Percentiles rank a stretch among this genome's conserved stretches.
These are phyloP conservation scores for Hericium rajendrae DNA, from an alignment of 768 basidiomycete species.

Conservation along the genomic window DNA sequence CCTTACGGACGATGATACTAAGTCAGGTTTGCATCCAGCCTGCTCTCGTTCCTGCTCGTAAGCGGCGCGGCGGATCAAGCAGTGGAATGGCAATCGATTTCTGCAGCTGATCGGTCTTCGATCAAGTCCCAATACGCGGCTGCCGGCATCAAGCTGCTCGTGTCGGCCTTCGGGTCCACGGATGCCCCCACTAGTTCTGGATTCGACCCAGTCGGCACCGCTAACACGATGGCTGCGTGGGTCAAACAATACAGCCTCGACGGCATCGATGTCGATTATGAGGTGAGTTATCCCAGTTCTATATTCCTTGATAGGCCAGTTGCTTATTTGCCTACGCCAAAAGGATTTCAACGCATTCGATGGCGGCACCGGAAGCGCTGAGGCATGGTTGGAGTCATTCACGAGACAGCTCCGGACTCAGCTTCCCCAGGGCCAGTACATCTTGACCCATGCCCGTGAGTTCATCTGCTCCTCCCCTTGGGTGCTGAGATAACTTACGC, in stretches of 20 bases:
- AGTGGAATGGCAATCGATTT: slow-evolving; percentile 33
- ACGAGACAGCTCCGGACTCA: slow-evolving; percentile 26
- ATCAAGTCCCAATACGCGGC: slow-evolving; percentile 39
- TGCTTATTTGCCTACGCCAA: too few relatives aligned
- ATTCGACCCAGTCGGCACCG: slow-evolving; percentile 28
- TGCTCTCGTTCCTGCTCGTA: slow-evolving; percentile 32
- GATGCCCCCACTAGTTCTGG: slow-evolving; percentile 35
- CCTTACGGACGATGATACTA: not conserved
- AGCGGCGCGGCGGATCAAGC: slow-evolving; percentile 38
- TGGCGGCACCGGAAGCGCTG: slow-evolving; percentile 39
- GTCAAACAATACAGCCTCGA: slow-evolving; percentile 38
- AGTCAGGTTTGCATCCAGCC: slow-evolving; percentile 12
- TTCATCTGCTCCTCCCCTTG: not conserved
- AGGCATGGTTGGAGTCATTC: slow-evolving; percentile 32
- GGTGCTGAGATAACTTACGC: not conserved
- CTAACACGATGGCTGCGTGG: slow-evolving; percentile 35
- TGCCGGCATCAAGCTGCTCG: slow-evolving; percentile 50
- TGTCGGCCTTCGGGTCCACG: slow-evolving; percentile 42
- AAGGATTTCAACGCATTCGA: slow-evolving; percentile 56
- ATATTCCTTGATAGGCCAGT: not conserved
- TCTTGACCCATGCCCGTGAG: slow-evolving; percentile 29
- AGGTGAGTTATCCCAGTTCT: slow-evolving; percentile 7
- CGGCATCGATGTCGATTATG: slow-evolving; percentile 48
- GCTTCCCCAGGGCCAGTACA: slow-evolving; percentile 25
- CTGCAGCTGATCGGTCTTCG: slow-evolving; percentile 27